Evolutionary conservation across 495 filamentous ascomycete species (phyloP).

Genomic region (Neurospora intermedia): DNA sequence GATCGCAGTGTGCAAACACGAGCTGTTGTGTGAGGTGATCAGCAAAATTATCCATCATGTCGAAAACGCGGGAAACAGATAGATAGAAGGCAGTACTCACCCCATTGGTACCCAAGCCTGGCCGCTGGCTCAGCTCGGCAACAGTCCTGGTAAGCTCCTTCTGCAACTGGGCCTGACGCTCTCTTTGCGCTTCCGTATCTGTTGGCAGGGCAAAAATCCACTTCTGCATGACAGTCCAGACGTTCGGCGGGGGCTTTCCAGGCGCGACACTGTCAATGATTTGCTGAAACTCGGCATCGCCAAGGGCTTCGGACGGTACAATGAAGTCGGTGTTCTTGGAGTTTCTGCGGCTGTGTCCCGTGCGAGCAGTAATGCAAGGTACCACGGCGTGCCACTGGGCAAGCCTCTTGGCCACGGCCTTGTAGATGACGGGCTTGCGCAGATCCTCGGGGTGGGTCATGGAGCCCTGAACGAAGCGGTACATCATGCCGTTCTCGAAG

Average conservation of each 20-base stretch:
- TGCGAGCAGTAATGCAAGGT: constrained; percentile 40
- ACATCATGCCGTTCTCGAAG: constrained; percentile 93
- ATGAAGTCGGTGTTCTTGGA: constrained; percentile 14
- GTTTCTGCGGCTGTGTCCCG: constrained; percentile 26
- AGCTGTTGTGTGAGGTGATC: constrained; percentile 39
- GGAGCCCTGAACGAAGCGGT: constrained; percentile 74
- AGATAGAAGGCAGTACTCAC: constrained; percentile 37
- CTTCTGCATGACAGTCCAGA: constrained; percentile 91
- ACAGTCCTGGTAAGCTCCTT: constrained; percentile 61
- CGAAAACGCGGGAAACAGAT: not conserved
- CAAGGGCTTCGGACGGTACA: constrained; percentile 12
- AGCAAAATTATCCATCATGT: constrained; percentile 1
- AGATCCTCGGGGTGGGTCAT: constrained; percentile 74
- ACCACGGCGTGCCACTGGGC: constrained; percentile 90
- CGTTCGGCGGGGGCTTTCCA: constrained; percentile 57
- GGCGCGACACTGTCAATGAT: constrained; percentile 47
- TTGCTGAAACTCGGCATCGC: constrained; percentile 28
- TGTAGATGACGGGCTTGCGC: constrained; percentile 58
- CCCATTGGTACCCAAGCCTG: constrained; percentile 60
- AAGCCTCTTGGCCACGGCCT: constrained; percentile 68
- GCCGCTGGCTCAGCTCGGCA: constrained; percentile 57
- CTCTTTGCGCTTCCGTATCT: constrained; percentile 51
- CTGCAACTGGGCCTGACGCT: constrained; percentile 57
- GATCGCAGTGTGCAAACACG: constrained; percentile 91
- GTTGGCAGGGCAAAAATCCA: constrained; percentile 84